These are phyloP conservation scores for Starmerella ratchasimensis DNA, from an alignment of 805 yeast genomes.

Conservation along the genomic window DNA sequence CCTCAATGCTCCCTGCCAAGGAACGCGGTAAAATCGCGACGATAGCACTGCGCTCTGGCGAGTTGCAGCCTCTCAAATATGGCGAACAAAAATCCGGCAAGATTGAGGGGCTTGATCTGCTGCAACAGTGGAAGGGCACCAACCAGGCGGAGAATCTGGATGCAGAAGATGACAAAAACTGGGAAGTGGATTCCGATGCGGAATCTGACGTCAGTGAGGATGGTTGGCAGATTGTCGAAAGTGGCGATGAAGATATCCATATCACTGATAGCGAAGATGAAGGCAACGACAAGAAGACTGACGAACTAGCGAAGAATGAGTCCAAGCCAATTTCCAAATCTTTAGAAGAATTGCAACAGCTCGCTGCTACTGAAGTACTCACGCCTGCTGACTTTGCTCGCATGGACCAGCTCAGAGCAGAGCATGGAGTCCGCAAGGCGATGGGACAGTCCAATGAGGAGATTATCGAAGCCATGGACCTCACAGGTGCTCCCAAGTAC, in stretches of 20 bases:
- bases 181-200: constrained; percentile 38
- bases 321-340: constrained; percentile 23
- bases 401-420: constrained; percentile 68
- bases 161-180: constrained; percentile 35
- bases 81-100: constrained; percentile 50
- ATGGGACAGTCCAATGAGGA: constrained; percentile 59
- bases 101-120: constrained; percentile 81
- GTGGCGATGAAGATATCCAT: constrained; percentile 7
- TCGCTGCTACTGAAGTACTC: constrained; percentile 62
- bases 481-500: constrained; percentile 65
- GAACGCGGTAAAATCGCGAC: constrained; percentile 91
- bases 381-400: constrained; percentile 98
- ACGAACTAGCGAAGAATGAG: constrained; percentile 26
- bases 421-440: constrained; percentile 73
- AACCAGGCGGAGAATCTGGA: constrained; percentile 40
- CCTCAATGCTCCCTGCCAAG: constrained; percentile 79
- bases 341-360: constrained; percentile 35
- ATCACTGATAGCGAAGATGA: constrained; percentile 34
- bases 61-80: constrained; percentile 29
- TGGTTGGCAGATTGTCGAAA: constrained; percentile 64
- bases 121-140: constrained; percentile 72
- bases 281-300: constrained; percentile 19
- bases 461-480: constrained; percentile 59
- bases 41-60: constrained; percentile 58
- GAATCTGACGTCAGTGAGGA: constrained; percentile 35